Evolutionary conservation across 2,329 filamentous ascomycete genomes (phyloP).

Genomic region (Sarocladium kiliense): DNA sequence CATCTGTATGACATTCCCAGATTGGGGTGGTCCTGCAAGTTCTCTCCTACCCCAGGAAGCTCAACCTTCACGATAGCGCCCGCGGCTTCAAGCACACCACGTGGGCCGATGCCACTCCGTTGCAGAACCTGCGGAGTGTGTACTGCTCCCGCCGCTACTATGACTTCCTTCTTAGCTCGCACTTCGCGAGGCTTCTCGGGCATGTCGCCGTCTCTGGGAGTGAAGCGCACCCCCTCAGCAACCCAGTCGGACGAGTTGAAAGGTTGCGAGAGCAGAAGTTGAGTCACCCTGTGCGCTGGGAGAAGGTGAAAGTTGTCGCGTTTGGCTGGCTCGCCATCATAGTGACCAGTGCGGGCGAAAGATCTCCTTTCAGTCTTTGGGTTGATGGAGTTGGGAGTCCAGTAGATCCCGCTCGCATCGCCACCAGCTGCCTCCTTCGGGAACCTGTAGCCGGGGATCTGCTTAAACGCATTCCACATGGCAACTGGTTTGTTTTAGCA

Average conservation of each 20-base stretch:
- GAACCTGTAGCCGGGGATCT: constrained; percentile 19
- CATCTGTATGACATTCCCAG: constrained; percentile 18
- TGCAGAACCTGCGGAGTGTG: constrained; percentile 39
- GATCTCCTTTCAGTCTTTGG: constrained; percentile 20
- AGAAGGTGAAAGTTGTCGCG: constrained; percentile 13
- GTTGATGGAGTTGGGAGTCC: constrained; percentile 25
- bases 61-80: constrained; percentile 48
- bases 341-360: constrained; percentile 23
- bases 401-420: constrained; percentile 22
- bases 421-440: constrained; percentile 20
- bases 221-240: constrained; percentile 9
- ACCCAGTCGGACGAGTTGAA: constrained; percentile 1
- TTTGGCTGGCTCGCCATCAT: constrained; percentile 16
- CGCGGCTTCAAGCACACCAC: constrained; percentile 27
- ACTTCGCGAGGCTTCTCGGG: constrained; percentile 8
- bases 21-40: constrained; percentile 45
- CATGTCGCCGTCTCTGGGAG: constrained; percentile 12
- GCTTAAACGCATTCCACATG: constrained; percentile 14
- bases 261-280: constrained; percentile 9
- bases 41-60: constrained; percentile 56
- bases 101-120: constrained; percentile 34
- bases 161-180: constrained; percentile 29
- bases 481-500: neutral
- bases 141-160: constrained; percentile 35
- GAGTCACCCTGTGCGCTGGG: constrained; percentile 12